Conservation (phyloP, 139 green algal species). For the Chlamydomonas schloesseri region DNA sequence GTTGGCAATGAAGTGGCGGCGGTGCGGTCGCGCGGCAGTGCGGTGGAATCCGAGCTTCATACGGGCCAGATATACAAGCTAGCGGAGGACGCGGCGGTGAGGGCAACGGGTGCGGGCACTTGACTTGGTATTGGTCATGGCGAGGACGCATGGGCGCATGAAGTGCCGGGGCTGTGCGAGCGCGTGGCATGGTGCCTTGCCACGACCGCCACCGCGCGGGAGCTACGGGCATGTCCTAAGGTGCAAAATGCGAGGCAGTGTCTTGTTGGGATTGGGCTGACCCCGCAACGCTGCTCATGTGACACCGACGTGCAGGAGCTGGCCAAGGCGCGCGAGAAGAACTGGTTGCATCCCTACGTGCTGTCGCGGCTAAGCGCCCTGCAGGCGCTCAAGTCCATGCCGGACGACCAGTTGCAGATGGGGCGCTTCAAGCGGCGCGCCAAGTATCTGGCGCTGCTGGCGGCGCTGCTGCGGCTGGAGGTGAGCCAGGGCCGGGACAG, state of each 20-base stretch:
- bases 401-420: too few relatives aligned
- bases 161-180: too few relatives aligned
- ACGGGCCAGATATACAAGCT: background rate
- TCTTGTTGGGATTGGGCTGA: too few relatives aligned
- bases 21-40: background rate
- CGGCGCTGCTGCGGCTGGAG: slow-evolving; percentile 33
- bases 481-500: background rate
- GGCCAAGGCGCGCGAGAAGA: slow-evolving; percentile 5
- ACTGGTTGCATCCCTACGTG: slow-evolving; percentile 37
- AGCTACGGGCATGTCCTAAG: too few relatives aligned
- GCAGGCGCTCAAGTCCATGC: background rate
- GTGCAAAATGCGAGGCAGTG: too few relatives aligned
- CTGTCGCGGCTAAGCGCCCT: slow-evolving; percentile 32
- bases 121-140: too few relatives aligned
- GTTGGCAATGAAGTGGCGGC: background rate
- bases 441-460: slow-evolving; percentile 45
- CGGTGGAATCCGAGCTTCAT: background rate
- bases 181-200: too few relatives aligned
- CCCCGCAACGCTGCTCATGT: background rate
- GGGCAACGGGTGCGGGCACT: background rate
- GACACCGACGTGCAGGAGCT: background rate
- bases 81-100: slow-evolving; percentile 8
- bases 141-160: too few relatives aligned
- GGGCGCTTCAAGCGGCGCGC: background rate
- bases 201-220: too few relatives aligned